Evolutionary conservation across 495 filamentous ascomycete species (phyloP).

Genomic region (Lasiosphaeria miniovina): DNA sequence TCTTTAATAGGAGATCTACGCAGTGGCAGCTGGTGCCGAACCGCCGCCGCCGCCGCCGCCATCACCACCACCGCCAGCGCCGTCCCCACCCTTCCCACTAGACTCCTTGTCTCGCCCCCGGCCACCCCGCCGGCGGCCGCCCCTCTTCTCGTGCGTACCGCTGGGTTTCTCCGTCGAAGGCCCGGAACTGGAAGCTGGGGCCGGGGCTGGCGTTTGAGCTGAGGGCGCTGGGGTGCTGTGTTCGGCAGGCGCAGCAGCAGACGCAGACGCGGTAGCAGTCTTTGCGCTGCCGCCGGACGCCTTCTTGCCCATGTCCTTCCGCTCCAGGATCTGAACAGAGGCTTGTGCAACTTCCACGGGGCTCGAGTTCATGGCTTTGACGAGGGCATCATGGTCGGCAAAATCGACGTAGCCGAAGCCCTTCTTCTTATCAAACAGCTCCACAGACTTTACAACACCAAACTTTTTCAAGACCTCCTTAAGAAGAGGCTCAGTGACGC

Average conservation of each 20-base stretch:
- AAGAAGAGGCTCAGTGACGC: constrained; percentile 76
- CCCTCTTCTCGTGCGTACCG: constrained; percentile 16
- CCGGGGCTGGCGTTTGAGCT: neutral
- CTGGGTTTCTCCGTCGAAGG: constrained; percentile 12
- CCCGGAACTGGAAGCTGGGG: too few relatives aligned
- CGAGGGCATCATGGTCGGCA: constrained; percentile 62
- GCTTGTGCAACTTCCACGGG: constrained; percentile 78
- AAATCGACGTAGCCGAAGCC: constrained; percentile 92
- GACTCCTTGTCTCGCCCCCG: constrained; percentile 21
- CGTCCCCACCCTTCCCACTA: constrained; percentile 7
- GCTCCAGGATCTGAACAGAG: constrained; percentile 79
- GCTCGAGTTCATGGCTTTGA: constrained; percentile 76
- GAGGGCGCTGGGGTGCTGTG: constrained; percentile 1
- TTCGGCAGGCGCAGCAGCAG: constrained; percentile 2
- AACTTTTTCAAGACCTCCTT: constrained; percentile 67
- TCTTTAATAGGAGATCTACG: neutral
- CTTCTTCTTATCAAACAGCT: constrained; percentile 82
- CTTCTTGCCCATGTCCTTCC: constrained; percentile 55
- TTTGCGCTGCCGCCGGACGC: constrained; percentile 1
- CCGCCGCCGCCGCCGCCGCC: constrained; percentile 9
- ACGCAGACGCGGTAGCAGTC: neutral
- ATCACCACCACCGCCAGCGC: constrained; percentile 15
- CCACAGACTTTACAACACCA: constrained; percentile 69
- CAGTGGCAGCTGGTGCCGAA: constrained; percentile 6
- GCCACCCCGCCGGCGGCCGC: constrained; percentile 20